Evolutionary conservation across 441 rosid species (phyloP).

Genomic region (Theobroma grandiflorum): DNA sequence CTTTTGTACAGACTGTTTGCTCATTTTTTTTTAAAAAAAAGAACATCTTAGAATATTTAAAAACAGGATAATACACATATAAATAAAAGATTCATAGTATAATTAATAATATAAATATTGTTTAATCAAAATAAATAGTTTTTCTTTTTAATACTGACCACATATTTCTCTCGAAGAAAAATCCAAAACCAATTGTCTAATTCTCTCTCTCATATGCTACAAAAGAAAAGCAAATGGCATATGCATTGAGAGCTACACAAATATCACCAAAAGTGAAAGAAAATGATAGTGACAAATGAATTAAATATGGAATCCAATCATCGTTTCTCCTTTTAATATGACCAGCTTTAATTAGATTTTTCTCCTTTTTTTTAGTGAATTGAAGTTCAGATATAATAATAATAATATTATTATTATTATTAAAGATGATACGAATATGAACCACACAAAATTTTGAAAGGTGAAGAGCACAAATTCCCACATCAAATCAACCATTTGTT

Average conservation of each 20-base stretch:
- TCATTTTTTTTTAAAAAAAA: too few species aligned
- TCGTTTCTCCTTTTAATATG: background rate
- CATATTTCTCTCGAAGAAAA: background rate
- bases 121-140: too few species aligned
- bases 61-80: too few species aligned
- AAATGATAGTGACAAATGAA: slow-evolving; percentile 7
- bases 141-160: background rate
- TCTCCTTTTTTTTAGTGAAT: too few species aligned
- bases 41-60: too few species aligned
- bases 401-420: too few species aligned
- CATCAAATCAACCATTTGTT: background rate
- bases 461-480: background rate
- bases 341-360: background rate
- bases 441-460: background rate
- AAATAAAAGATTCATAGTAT: too few species aligned
- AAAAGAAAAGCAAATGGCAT: background rate
- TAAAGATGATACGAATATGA: background rate
- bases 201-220: background rate
- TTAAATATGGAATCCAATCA: background rate
- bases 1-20: too few species aligned
- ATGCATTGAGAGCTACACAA: background rate
- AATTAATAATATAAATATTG: too few species aligned
- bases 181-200: background rate
- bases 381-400: background rate
- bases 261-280: slow-evolving; percentile 11